These are phyloP conservation scores for Phytopythium boreale DNA, from an alignment of 352 stramenopile genomes.

Conservation along the genomic window DNA sequence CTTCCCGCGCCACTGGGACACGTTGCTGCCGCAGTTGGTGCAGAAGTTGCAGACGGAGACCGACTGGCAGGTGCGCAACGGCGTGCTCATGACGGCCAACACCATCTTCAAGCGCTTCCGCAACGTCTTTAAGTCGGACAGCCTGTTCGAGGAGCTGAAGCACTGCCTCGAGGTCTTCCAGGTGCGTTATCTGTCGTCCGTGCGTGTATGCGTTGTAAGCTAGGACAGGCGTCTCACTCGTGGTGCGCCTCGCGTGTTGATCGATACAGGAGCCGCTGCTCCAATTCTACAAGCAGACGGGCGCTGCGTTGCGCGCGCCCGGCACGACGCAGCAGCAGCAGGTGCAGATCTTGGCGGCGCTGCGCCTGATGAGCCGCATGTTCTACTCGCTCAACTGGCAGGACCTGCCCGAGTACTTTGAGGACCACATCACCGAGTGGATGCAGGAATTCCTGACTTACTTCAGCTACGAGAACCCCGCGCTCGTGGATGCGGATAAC, in stretches of 20 bases:
- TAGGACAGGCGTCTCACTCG: conserved; percentile 7
- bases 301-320: conserved; percentile 39
- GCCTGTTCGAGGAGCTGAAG: conserved; percentile 93
- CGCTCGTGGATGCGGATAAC: conserved; percentile 90
- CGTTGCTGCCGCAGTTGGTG: conserved; percentile 94
- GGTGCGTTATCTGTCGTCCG: conserved; percentile 25
- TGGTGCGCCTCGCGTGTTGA: not conserved
- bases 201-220: not conserved
- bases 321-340: conserved; percentile 45
- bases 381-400: conserved; percentile 99
- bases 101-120: conserved; percentile 98
- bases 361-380: conserved; percentile 95
- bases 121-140: conserved; percentile 96
- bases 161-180: conserved; percentile 94
- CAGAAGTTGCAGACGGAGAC: conserved; percentile 86
- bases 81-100: conserved; percentile 97
- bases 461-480: conserved; percentile 92
- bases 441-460: conserved; percentile 96
- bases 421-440: conserved; percentile 97
- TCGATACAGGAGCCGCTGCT: conserved; percentile 52
- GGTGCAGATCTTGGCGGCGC: conserved; percentile 61
- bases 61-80: conserved; percentile 92
- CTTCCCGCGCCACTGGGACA: conserved; percentile 96
- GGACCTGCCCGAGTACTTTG: conserved; percentile 98
- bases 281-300: conserved; percentile 74